Percentiles rank a stretch among this genome's conserved stretches.
phyloP scores from a whole-genome alignment of 2,329 filamentous ascomycete species.

The Daldinia eschscholtzii region DNA sequence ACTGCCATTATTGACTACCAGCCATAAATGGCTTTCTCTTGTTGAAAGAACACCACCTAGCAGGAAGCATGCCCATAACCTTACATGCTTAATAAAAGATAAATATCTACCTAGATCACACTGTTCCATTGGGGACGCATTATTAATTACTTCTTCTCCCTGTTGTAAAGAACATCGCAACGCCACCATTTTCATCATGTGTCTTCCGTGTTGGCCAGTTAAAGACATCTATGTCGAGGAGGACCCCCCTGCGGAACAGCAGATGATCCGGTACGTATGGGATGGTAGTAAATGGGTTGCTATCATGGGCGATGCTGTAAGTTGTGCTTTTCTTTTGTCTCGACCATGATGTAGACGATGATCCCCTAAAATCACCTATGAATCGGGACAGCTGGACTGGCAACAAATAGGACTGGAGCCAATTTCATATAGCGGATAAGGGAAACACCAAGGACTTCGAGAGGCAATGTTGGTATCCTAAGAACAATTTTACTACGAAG shows the following conservation, averaged over 20 bases:
- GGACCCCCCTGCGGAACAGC: constrained; percentile 45
- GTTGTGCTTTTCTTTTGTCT: constrained; percentile 29
- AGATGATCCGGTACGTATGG: constrained; percentile 50
- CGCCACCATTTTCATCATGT: constrained; percentile 57
- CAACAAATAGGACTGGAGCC: neutral
- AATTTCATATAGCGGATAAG: neutral
- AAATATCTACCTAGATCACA: neutral
- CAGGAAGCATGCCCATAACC: neutral
- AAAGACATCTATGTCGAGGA: constrained; percentile 63
- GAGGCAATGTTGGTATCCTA: neutral
- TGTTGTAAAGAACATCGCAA: neutral
- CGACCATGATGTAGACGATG: neutral
- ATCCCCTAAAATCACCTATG: neutral
- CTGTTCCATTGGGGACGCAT: neutral
- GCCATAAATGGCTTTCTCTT: neutral
- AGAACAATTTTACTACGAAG: neutral
- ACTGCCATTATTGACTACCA: neutral
- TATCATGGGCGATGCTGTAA: constrained; percentile 43
- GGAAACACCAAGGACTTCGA: neutral
- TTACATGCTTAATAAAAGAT: neutral
- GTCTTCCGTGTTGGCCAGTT: constrained; percentile 66
- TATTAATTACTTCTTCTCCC: neutral
- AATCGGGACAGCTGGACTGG: neutral
- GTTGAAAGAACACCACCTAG: neutral
- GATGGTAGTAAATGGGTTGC: constrained; percentile 49